These are phyloP conservation scores for Cymodocea nodosa DNA, from an alignment of 116 monocot species.

Conservation along the genomic window DNA sequence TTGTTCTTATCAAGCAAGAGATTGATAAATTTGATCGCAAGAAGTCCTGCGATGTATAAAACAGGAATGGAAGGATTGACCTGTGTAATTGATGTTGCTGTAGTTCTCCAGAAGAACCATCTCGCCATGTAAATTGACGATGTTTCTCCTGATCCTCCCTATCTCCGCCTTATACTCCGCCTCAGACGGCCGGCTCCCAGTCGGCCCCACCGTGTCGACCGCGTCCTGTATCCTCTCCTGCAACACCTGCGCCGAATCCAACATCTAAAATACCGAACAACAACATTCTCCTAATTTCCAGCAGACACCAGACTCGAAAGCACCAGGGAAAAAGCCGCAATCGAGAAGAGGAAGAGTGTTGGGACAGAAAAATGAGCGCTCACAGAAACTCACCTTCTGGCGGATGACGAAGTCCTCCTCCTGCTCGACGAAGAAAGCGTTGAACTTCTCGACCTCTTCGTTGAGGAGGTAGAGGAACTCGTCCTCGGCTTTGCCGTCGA, in stretches of 20 bases:
- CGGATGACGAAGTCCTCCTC: constrained; percentile 91
- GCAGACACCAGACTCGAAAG: not conserved
- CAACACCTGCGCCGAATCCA: constrained; percentile 38
- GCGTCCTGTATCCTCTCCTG: constrained; percentile 44
- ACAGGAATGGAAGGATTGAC: constrained; percentile 10
- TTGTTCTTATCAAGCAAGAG: not conserved
- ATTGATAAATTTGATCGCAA: not conserved
- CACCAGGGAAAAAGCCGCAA: not conserved
- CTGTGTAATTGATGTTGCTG: constrained; percentile 96
- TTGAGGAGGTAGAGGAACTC: constrained; percentile 51
- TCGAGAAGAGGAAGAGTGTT: not conserved
- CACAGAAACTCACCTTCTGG: constrained; percentile 41
- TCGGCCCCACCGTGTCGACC: constrained; percentile 16
- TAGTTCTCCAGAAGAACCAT: constrained; percentile 95
- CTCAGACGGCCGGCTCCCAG: constrained; percentile 12
- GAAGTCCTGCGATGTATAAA: not conserved
- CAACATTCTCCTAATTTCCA: not conserved
- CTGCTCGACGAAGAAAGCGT: constrained; percentile 85
- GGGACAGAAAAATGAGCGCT: not conserved
- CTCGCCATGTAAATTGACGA: constrained; percentile 87
- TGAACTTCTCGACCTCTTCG: constrained; percentile 86
- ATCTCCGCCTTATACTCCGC: constrained; percentile 37
- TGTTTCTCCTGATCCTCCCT: constrained; percentile 39
- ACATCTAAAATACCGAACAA: not conserved
- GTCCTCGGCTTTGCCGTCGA: constrained; percentile 20